Evolutionary conservation across 1,284 basidiomycete species (phyloP).

Genomic region (Cryptococcus amylolentus): DNA sequence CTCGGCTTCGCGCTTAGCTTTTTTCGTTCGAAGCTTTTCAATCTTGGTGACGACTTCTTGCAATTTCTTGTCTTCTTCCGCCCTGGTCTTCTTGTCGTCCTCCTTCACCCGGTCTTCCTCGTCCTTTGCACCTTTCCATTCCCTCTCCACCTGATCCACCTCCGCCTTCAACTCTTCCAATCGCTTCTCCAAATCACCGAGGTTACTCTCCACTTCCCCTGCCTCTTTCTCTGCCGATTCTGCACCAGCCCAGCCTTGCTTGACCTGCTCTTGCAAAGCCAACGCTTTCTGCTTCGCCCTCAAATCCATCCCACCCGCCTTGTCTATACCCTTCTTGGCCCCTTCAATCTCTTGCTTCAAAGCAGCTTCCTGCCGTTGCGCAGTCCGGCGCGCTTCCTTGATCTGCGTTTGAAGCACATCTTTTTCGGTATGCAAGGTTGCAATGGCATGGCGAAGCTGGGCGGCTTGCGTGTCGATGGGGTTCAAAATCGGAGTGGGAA

Average conservation of each 20-base stretch:
- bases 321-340: slow-evolving; percentile 48
- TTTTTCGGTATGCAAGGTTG: slow-evolving; percentile 42
- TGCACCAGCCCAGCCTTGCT: slow-evolving; percentile 47
- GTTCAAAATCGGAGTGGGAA: slow-evolving; percentile 35
- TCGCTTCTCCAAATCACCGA: slow-evolving; percentile 32
- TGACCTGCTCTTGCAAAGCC: slow-evolving; percentile 50
- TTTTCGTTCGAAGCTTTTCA: slow-evolving; percentile 65
- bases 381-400: slow-evolving; percentile 47
- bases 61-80: slow-evolving; percentile 45
- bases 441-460: slow-evolving; percentile 42
- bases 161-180: slow-evolving; percentile 26
- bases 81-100: slow-evolving; percentile 32
- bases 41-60: slow-evolving; percentile 59
- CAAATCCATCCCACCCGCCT: slow-evolving; percentile 45
- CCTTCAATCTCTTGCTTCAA: slow-evolving; percentile 46
- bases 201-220: slow-evolving; percentile 28
- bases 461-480: slow-evolving; percentile 42
- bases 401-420: slow-evolving; percentile 45
- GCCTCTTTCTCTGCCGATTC: slow-evolving; percentile 42
- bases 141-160: slow-evolving; percentile 28
- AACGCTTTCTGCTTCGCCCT: slow-evolving; percentile 48
- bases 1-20: slow-evolving; percentile 50
- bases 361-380: slow-evolving; percentile 47
- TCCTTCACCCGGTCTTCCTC: slow-evolving; percentile 41
- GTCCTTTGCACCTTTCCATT: slow-evolving; percentile 33